Evolutionary conservation across 805 yeast species (phyloP).

Genomic region (Myxozyma neglecta): DNA sequence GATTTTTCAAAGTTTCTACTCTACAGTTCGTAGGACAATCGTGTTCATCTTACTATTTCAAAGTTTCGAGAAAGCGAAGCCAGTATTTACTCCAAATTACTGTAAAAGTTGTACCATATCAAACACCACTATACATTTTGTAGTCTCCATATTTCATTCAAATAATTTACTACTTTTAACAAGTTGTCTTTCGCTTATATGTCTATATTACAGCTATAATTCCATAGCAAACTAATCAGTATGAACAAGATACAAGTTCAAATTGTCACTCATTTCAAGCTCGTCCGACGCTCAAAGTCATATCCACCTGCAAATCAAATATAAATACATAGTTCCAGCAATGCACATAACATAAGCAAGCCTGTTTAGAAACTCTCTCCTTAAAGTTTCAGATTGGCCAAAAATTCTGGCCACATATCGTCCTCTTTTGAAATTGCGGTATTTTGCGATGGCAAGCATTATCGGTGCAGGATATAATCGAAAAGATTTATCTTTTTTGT

Average conservation of each 20-base stretch:
- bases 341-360: slow-evolving; percentile 14
- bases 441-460: background rate
- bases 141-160: too few relatives aligned
- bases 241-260: background rate
- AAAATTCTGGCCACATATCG: background rate
- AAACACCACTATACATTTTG: too few relatives aligned
- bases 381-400: slow-evolving; percentile 24
- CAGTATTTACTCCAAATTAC: too few relatives aligned
- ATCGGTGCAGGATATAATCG: slow-evolving; percentile 11
- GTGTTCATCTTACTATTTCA: too few relatives aligned
- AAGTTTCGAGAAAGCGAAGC: too few relatives aligned
- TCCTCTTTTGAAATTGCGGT: slow-evolving; percentile 1
- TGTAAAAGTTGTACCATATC: too few relatives aligned
- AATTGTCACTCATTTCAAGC: too few relatives aligned
- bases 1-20: too few relatives aligned
- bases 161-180: too few relatives aligned
- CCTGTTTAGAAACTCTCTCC: slow-evolving; percentile 9
- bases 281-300: background rate
- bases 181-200: too few relatives aligned
- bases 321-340: slow-evolving; percentile 21
- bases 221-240: background rate
- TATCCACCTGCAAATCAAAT: slow-evolving; percentile 5
- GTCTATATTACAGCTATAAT: too few relatives aligned
- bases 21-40: too few relatives aligned
- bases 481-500: slow-evolving; percentile 2